These are phyloP conservation scores for Coemansia umbellata DNA, from an alignment of 192 early-diverging fungal genomes.

Conservation along the genomic window DNA sequence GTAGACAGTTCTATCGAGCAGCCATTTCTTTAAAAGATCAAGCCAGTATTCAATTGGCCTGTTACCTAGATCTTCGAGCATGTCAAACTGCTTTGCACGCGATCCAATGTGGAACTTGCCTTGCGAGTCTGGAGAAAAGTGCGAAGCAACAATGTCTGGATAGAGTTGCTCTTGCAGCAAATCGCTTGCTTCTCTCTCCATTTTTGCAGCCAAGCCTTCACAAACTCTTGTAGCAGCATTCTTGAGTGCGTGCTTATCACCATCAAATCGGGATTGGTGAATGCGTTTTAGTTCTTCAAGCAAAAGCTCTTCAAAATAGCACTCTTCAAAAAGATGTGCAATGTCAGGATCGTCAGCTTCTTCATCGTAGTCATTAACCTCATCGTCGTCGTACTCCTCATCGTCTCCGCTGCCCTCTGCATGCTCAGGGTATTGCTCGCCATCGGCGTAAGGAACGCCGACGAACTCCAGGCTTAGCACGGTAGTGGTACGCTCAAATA, in stretches of 20 bases:
- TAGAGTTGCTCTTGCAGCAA: constrained; percentile 16
- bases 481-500: constrained; percentile 54
- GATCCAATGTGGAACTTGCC: constrained; percentile 18
- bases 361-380: constrained; percentile 7
- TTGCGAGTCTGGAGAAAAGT: constrained; percentile 17
- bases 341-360: constrained; percentile 27
- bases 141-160: constrained; percentile 33
- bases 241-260: constrained; percentile 21
- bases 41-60: constrained; percentile 38
- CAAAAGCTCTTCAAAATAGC: constrained; percentile 56
- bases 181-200: constrained; percentile 31
- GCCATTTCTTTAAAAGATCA: constrained; percentile 32
- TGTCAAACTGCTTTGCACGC: constrained; percentile 25
- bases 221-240: constrained; percentile 19
- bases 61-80: constrained; percentile 16
- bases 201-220: constrained; percentile 19
- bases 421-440: constrained; percentile 12
- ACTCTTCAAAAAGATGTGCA: constrained; percentile 58
- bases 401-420: constrained; percentile 19
- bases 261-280: constrained; percentile 31
- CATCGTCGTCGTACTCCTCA: constrained; percentile 15
- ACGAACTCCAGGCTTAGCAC: constrained; percentile 62
- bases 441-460: constrained; percentile 51
- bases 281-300: constrained; percentile 56
- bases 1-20: constrained; percentile 20